phyloP scores from a whole-genome alignment of 2,329 filamentous ascomycete genomes.

The Colletotrichum limetticola region DNA sequence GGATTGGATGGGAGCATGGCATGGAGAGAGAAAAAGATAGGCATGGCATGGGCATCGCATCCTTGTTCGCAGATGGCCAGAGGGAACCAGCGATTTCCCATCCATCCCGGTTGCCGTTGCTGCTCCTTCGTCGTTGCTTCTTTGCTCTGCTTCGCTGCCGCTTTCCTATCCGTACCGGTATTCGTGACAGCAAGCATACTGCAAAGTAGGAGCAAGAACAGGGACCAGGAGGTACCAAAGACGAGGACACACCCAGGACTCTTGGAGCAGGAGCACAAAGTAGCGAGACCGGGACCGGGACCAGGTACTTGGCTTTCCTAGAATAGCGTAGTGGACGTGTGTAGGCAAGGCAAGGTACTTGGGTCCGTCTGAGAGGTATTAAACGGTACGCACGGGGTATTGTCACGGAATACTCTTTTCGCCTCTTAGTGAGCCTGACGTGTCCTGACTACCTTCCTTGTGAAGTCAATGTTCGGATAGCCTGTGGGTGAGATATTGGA shows the following conservation, averaged over 20 bases:
- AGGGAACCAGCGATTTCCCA: slow-evolving; percentile 22
- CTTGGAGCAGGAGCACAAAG: neutral
- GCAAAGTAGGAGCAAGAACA: neutral
- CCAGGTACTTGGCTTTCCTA: slow-evolving; percentile 7
- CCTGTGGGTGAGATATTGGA: neutral
- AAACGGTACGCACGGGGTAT: neutral
- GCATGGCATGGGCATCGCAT: slow-evolving; percentile 22
- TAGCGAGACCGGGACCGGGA: slow-evolving; percentile 4
- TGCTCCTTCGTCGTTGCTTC: neutral
- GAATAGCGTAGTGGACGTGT: neutral
- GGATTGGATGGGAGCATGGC: slow-evolving; percentile 19
- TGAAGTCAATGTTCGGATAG: neutral
- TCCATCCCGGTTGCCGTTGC: slow-evolving; percentile 7
- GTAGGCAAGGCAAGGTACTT: neutral
- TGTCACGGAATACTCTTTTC: neutral
- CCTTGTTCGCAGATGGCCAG: slow-evolving; percentile 8
- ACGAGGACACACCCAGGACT: neutral
- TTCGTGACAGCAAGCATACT: neutral
- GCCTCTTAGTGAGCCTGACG: neutral
- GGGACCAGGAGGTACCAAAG: neutral
- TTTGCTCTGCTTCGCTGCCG: neutral
- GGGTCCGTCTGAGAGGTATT: neutral
- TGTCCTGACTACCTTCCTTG: neutral
- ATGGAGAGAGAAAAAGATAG: slow-evolving; percentile 27
- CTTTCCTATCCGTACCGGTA: neutral